Percentiles rank a stretch among this genome's conserved stretches.
phyloP scores from a whole-genome alignment of 257 asterid genomes.

The Anisodus tanguticus region DNA sequence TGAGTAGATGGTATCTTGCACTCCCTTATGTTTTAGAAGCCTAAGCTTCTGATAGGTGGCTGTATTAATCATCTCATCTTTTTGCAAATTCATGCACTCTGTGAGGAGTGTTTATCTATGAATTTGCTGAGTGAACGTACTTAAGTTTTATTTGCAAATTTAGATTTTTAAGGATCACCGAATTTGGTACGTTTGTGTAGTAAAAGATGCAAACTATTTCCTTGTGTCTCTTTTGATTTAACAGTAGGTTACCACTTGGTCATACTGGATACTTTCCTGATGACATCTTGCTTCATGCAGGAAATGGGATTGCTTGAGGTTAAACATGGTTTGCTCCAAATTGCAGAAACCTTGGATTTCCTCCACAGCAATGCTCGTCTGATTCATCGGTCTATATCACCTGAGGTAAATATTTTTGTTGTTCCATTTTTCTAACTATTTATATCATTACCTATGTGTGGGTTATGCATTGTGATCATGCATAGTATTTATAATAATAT shows the following conservation, averaged over 20 bases:
- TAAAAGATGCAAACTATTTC: conserved; percentile 9
- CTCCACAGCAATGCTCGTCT: conserved; percentile 94
- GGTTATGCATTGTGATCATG: conserved; percentile 11
- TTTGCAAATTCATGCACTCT: background rate
- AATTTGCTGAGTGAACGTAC: background rate
- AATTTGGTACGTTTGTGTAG: background rate
- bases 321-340: conserved; percentile 95
- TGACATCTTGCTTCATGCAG: conserved; percentile 48
- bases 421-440: conserved; percentile 8
- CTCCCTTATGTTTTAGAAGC: background rate
- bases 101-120: background rate
- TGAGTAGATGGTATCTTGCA: background rate
- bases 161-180: background rate
- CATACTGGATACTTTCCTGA: conserved; percentile 21
- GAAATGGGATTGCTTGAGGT: conserved; percentile 97
- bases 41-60: background rate
- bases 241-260: conserved; percentile 16
- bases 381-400: conserved; percentile 86
- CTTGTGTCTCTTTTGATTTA: background rate
- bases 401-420: conserved; percentile 63
- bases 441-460: background rate
- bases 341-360: conserved; percentile 96
- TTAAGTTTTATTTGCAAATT: background rate
- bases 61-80: background rate
- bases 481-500: background rate